A percentile compares a stretch with the other conserved stretches of the same genome.
Conservation (phyloP, 2,329 filamentous ascomycete genomes). For the Eutypa lata region DNA sequence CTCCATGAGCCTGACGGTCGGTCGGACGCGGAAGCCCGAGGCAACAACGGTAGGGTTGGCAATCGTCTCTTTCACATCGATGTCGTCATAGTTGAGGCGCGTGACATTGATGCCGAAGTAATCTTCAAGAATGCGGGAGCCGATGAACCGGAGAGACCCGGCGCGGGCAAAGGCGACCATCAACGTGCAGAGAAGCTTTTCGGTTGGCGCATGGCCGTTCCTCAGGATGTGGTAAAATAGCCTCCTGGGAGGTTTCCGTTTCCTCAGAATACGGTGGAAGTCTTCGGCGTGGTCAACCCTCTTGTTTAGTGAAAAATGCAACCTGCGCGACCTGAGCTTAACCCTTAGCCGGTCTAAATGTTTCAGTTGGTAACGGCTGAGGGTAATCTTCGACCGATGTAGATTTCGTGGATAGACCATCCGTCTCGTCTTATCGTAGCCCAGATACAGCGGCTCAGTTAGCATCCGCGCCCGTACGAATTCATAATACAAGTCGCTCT, state of each 20-base stretch:
- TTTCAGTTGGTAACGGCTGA: conserved; percentile 1
- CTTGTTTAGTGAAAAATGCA: conserved; percentile 31
- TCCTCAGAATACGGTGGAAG: conserved; percentile 25
- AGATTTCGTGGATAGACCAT: conserved; percentile 38
- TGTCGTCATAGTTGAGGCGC: conserved; percentile 1
- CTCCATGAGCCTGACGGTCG: conserved; percentile 56
- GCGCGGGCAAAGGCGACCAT: conserved; percentile 41
- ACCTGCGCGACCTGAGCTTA: conserved; percentile 5
- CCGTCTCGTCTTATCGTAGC: conserved; percentile 40
- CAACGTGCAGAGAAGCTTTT: conserved; percentile 37
- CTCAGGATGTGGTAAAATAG: conserved; percentile 26
- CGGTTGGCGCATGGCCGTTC: conserved; percentile 30
- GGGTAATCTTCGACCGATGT: conserved; percentile 19
- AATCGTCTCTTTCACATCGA: too few relatives aligned
- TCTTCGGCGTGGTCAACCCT: conserved; percentile 22
- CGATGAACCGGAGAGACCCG: conserved; percentile 31
- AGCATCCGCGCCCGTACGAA: conserved; percentile 47
- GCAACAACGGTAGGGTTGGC: too few relatives aligned
- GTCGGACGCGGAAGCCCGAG: conserved; percentile 41
- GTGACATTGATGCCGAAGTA: conserved; percentile 26
- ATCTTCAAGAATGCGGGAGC: conserved; percentile 22
- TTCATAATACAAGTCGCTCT: conserved; percentile 34
- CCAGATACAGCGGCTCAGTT: conserved; percentile 43
- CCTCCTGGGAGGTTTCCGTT: conserved; percentile 20
- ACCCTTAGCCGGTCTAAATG: conserved; percentile 21